These are phyloP conservation scores for Ophiostoma perfectum DNA, from an alignment of 2,329 filamentous ascomycete species.

Conservation along the genomic window DNA sequence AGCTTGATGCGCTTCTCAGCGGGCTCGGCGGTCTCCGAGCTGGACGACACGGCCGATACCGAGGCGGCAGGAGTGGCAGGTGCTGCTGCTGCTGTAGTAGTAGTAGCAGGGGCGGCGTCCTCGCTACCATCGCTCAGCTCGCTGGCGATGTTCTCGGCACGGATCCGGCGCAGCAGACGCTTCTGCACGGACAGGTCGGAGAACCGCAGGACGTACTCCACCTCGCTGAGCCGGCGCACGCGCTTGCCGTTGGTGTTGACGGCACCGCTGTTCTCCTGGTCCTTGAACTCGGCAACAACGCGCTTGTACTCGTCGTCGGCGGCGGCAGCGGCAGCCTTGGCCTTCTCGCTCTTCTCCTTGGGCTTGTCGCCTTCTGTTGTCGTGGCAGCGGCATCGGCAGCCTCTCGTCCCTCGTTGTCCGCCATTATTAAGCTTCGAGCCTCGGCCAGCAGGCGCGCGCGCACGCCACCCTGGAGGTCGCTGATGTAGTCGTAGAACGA, in stretches of 20 bases:
- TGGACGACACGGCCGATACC: neutral
- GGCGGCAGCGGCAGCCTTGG: neutral
- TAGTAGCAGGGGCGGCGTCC: constrained; percentile 28
- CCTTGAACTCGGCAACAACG: constrained; percentile 47
- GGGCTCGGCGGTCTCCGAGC: neutral
- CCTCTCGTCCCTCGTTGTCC: constrained; percentile 41
- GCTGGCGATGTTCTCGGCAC: constrained; percentile 53
- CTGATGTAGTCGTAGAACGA: constrained; percentile 71
- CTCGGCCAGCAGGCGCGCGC: constrained; percentile 62
- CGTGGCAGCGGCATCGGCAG: no score
- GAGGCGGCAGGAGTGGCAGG: no score
- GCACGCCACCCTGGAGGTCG: constrained; percentile 69
- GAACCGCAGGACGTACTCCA: constrained; percentile 42
- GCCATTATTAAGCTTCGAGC: constrained; percentile 56
- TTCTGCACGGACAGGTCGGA: constrained; percentile 49
- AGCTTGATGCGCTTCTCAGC: neutral
- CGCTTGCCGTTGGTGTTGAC: constrained; percentile 41
- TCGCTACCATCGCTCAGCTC: constrained; percentile 49
- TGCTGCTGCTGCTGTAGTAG: neutral
- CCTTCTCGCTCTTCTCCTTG: no score
- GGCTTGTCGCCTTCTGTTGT: no score
- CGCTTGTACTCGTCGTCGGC: constrained; percentile 44
- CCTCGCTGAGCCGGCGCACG: constrained; percentile 39
- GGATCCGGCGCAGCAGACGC: constrained; percentile 57
- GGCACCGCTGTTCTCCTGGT: constrained; percentile 26